Percentiles rank a stretch among this genome's conserved stretches.
These are phyloP conservation scores for Mortierella alpina DNA, from an alignment of 192 early-diverging fungal species.

Conservation along the genomic window DNA sequence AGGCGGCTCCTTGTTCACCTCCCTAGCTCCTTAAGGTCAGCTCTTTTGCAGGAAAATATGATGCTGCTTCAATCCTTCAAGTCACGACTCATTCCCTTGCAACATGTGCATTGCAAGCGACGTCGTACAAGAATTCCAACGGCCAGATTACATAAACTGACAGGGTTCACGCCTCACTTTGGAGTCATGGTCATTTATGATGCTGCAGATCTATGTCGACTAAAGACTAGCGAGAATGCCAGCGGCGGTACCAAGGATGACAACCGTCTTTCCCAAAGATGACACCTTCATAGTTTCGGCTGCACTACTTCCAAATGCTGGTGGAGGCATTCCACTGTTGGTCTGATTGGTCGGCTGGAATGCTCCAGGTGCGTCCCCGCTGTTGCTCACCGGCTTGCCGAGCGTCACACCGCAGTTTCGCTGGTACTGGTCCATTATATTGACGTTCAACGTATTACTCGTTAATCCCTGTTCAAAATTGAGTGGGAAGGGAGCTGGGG, in stretches of 20 bases:
- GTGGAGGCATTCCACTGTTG: not conserved
- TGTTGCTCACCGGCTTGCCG: slow-evolving; percentile 3
- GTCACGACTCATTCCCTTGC: too few relatives aligned
- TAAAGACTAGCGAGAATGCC: not conserved
- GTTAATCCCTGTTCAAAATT: slow-evolving; percentile 5
- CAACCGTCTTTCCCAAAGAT: not conserved
- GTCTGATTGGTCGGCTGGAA: slow-evolving; percentile 23
- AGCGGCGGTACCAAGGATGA: not conserved
- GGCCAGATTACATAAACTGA: too few relatives aligned
- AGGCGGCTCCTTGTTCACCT: too few relatives aligned
- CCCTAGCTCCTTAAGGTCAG: too few relatives aligned
- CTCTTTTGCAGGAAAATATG: too few relatives aligned
- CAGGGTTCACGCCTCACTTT: not conserved
- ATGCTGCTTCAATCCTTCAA: too few relatives aligned
- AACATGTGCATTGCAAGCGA: too few relatives aligned
- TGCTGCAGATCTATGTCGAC: not conserved
- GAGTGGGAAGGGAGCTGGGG: slow-evolving; percentile 3
- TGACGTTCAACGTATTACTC: not conserved
- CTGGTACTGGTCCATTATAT: slow-evolving; percentile 20
- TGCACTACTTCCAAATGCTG: not conserved
- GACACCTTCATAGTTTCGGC: not conserved
- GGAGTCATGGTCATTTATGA: not conserved
- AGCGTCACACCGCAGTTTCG: slow-evolving; percentile 16
- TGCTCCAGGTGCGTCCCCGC: slow-evolving; percentile 1
- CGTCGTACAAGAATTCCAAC: too few relatives aligned